These are phyloP conservation scores for Digitaria exilis DNA, from an alignment of 202 grass and related monocot species.

Conservation along the genomic window DNA sequence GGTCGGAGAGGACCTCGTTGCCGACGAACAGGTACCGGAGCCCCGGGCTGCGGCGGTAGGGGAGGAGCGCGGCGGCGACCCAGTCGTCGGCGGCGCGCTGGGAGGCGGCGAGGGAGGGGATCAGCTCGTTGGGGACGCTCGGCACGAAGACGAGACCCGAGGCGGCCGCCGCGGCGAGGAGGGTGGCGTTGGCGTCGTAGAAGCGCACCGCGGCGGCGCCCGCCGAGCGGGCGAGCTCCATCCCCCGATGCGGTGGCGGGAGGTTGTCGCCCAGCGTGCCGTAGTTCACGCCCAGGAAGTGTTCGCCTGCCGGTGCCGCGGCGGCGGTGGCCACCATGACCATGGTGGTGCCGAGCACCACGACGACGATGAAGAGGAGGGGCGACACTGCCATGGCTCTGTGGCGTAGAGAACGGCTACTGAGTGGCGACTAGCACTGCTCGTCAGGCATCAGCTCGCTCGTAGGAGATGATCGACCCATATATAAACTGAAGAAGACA, in stretches of 20 bases:
- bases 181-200: constrained; percentile 66
- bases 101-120: constrained; percentile 40
- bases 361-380: background rate
- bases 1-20: constrained; percentile 74
- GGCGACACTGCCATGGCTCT: background rate
- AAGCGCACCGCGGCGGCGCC: constrained; percentile 56
- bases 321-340: background rate
- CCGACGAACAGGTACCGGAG: constrained; percentile 61
- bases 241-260: constrained; percentile 34
- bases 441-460: background rate
- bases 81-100: constrained; percentile 45
- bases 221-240: constrained; percentile 51
- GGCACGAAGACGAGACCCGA: constrained; percentile 51
- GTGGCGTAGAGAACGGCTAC: background rate
- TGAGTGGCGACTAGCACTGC: background rate
- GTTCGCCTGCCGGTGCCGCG: background rate
- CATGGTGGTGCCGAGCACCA: background rate
- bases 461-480: too few relatives aligned
- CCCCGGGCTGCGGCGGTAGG: constrained; percentile 33
- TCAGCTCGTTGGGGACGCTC: constrained; percentile 58
- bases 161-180: constrained; percentile 49
- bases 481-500: background rate
- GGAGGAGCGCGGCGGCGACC: constrained; percentile 48
- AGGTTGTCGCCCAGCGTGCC: constrained; percentile 70
- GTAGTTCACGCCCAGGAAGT: constrained; percentile 62